Percentiles rank a stretch among this genome's conserved stretches.
phyloP scores from a whole-genome alignment of 1,139 yeast genomes.

The Pichiaceae sp. region DNA sequence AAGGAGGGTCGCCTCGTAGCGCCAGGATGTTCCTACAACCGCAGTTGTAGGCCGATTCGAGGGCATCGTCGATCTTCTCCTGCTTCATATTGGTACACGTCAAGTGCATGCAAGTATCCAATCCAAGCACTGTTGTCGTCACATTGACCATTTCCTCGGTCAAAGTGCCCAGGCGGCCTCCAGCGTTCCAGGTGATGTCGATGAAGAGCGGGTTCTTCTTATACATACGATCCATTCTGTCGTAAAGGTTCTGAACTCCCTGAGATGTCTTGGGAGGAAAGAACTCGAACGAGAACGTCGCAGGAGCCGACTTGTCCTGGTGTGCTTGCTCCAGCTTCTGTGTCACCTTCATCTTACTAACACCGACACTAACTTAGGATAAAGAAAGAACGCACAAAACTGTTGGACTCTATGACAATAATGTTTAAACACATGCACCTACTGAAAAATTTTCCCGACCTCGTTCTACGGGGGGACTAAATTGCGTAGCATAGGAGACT shows the following conservation, averaged over 20 bases:
- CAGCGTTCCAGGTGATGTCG: constrained; percentile 98
- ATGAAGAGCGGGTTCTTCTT: constrained; percentile 85
- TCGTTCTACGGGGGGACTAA: no score
- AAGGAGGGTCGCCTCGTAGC: constrained; percentile 78
- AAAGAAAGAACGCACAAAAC: not conserved
- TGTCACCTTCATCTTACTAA: constrained; percentile 38
- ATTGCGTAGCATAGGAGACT: no score
- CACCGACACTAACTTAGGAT: not conserved
- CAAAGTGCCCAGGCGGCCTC: constrained; percentile 73
- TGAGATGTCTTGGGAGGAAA: constrained; percentile 97
- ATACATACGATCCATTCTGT: constrained; percentile 97
- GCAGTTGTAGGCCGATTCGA: constrained; percentile 74
- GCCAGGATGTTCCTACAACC: constrained; percentile 94
- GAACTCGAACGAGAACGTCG: constrained; percentile 92
- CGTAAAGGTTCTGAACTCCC: constrained; percentile 93
- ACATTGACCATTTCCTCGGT: constrained; percentile 90
- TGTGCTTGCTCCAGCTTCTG: constrained; percentile 46
- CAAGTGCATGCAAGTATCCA: constrained; percentile 96
- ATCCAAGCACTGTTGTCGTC: constrained; percentile 84
- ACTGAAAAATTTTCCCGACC: no score
- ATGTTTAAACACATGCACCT: no score
- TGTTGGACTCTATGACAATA: not conserved
- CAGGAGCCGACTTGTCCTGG: constrained; percentile 24
- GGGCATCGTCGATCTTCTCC: constrained; percentile 74
- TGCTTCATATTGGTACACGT: constrained; percentile 95